Evolutionary conservation across 2,329 filamentous ascomycete species (phyloP), one percentile per base, ranked within the genome.

Genomic region (Phaeoacremonium minimum): DNA sequence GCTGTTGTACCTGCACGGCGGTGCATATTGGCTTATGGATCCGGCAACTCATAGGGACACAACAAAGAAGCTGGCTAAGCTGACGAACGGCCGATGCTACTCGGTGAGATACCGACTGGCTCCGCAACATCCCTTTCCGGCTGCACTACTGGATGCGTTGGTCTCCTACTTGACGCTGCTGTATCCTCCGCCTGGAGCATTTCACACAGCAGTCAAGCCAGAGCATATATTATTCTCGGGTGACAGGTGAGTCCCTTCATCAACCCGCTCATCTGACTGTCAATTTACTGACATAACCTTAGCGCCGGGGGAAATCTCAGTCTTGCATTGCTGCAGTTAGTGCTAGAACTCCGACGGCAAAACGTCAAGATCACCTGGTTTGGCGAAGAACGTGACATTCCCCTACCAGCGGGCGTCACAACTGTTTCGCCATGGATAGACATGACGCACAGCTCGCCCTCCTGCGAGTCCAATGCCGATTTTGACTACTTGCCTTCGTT

Each of bases 1-100:
- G 0, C 57, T 88, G 0, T 63, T 90, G 15, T 89, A 87, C 57
- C 75, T 90, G 48, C 85, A 90, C 56, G 85, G 85, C 43, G 87
- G 86, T 36, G 85, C 80, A 4, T 85, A 84, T 61, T 88, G 71
- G 46, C 70, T 88, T 18, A 71, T 83, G 50, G 86, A 90, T 48
- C 85, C 86, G 13, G 60, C 71, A 2, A 80, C 78, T 0, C 81
- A 88, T 50, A 75, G 87, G 4, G 55, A 65, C 0, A 60, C 72
- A 1, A 71, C 69, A 14, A 75, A 74, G 40, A 75, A 71, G 35
- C 62, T 91, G 12, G 83, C 85, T 15, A 79, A 81, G 51, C 55
- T 80, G 38, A 83, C 77, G 0, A 73, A 75, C 16, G 85, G 85
- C 3, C 71, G 83, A 6, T 79, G 80, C 28, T 85, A 86, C 60